Conservation (phyloP, 1,284 basidiomycete species). For the Rhodotorula sp. region DNA sequence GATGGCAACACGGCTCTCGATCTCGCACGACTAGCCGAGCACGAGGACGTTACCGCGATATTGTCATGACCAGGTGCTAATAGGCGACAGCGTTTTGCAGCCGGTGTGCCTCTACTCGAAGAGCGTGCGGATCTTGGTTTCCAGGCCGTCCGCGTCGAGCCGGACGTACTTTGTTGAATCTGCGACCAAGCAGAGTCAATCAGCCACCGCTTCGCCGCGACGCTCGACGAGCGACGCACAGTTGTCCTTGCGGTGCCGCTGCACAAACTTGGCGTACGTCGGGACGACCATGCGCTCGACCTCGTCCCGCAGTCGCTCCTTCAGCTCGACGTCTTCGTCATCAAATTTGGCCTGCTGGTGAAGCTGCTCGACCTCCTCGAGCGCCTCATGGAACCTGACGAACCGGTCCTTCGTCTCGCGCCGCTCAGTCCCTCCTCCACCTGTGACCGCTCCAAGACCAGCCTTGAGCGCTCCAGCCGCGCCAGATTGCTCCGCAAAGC, state of each 20-base stretch:
- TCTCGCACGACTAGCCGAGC: constrained; percentile 66
- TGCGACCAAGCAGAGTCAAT: background rate
- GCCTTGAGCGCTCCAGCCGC: constrained; percentile 43
- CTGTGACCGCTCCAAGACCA: constrained; percentile 40
- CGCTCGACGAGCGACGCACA: constrained; percentile 24
- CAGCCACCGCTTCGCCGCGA: too few species aligned
- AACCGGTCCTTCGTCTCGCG: constrained; percentile 47
- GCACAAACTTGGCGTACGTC: constrained; percentile 44
- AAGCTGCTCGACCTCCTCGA: constrained; percentile 45
- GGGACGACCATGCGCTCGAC: constrained; percentile 47
- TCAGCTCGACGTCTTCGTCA: constrained; percentile 42
- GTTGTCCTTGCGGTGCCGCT: constrained; percentile 40
- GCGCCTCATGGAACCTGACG: constrained; percentile 46
- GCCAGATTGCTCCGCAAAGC: constrained; percentile 39
- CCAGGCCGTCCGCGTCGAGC: constrained; percentile 42
- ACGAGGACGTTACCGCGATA: constrained; percentile 60
- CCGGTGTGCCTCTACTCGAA: constrained; percentile 23
- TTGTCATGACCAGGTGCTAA: constrained; percentile 46
- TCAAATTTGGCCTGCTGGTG: constrained; percentile 43
- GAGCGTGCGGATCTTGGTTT: constrained; percentile 38
- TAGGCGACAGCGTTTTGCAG: background rate
- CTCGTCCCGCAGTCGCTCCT: constrained; percentile 45
- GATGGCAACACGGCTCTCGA: constrained; percentile 67
- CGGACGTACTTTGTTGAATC: constrained; percentile 44
- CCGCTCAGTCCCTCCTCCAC: constrained; percentile 39